These are phyloP conservation scores for Petunia axillaris DNA, from an alignment of 257 asterid genomes.

Conservation along the genomic window DNA sequence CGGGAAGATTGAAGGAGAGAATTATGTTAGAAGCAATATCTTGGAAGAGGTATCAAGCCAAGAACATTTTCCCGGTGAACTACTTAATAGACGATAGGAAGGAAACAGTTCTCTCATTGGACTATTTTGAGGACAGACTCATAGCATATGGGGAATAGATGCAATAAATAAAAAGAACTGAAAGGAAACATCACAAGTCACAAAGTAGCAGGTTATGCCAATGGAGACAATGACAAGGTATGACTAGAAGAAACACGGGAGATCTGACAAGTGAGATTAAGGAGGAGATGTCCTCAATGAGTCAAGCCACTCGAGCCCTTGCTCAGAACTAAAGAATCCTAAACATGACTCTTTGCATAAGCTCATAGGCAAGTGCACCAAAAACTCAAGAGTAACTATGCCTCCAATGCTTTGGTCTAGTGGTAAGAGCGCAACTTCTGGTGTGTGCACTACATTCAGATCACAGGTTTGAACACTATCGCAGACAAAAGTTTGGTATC, in stretches of 20 bases:
- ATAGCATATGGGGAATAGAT: neutral
- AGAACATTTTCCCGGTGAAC: neutral
- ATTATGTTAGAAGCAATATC: slow-evolving; percentile 12
- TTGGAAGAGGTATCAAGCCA: neutral
- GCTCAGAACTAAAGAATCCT: slow-evolving; percentile 1
- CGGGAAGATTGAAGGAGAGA: slow-evolving; percentile 20
- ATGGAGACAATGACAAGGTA: neutral
- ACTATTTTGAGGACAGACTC: neutral
- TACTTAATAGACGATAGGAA: neutral
- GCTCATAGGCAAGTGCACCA: slow-evolving; percentile 1
- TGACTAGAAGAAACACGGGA: neutral
- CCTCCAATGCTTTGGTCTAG: no score
- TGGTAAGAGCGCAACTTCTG: no score
- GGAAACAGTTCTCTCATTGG: neutral
- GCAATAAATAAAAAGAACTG: neutral
- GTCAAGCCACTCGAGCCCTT: slow-evolving; percentile 5
- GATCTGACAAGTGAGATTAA: slow-evolving; percentile 12
- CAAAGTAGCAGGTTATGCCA: neutral
- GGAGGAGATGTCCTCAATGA: slow-evolving; percentile 11
- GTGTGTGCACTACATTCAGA: no score
- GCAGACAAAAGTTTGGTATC: no score
- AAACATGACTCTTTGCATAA: slow-evolving; percentile 2
- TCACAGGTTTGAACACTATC: no score
- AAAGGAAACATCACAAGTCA: neutral
- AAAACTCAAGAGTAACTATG: neutral